Percentiles rank a stretch among this genome's conserved stretches.
Evolutionary conservation across 768 basidiomycete species (phyloP).

Genomic region (Auriscalpium vulgare): DNA sequence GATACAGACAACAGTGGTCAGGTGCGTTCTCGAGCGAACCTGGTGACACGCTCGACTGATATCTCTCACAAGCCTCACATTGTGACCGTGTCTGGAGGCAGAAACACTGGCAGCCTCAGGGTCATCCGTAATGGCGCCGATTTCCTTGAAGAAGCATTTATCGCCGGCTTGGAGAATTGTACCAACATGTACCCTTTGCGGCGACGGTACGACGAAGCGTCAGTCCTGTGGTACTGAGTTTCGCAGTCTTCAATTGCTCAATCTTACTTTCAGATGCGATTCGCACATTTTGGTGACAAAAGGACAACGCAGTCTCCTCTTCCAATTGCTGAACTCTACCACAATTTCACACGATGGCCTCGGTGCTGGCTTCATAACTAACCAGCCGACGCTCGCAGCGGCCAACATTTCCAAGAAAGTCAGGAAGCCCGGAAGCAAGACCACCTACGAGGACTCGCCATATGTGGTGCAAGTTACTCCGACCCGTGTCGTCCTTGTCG

Average conservation of each 20-base stretch:
- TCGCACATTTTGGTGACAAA: constrained; percentile 57
- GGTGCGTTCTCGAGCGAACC: constrained; percentile 28
- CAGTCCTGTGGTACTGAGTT: constrained; percentile 19
- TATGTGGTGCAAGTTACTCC: constrained; percentile 69
- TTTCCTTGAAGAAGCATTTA: constrained; percentile 52
- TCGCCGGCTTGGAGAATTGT: constrained; percentile 51
- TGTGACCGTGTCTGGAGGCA: constrained; percentile 80
- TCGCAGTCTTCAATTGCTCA: not conserved
- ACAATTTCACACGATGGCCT: constrained; percentile 33
- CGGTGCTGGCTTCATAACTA: constrained; percentile 35
- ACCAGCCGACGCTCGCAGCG: constrained; percentile 54
- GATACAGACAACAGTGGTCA: constrained; percentile 67
- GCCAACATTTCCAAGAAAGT: constrained; percentile 41
- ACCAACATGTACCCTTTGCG: constrained; percentile 57
- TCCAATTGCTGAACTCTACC: constrained; percentile 42
- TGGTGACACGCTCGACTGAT: not conserved
- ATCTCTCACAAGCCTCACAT: constrained; percentile 50
- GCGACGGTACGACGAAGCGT: constrained; percentile 39
- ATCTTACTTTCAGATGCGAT: constrained; percentile 32
- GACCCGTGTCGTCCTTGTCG: constrained; percentile 44
- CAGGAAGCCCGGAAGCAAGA: constrained; percentile 12
- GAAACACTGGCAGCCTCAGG: constrained; percentile 68
- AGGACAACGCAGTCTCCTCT: constrained; percentile 42
- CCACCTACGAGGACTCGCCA: constrained; percentile 37
- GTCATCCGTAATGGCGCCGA: constrained; percentile 78